Percentiles rank a stretch among this genome's conserved stretches.
Evolutionary conservation across 1,284 basidiomycete species (phyloP).

Genomic region (Singerocomus rubriflavus): DNA sequence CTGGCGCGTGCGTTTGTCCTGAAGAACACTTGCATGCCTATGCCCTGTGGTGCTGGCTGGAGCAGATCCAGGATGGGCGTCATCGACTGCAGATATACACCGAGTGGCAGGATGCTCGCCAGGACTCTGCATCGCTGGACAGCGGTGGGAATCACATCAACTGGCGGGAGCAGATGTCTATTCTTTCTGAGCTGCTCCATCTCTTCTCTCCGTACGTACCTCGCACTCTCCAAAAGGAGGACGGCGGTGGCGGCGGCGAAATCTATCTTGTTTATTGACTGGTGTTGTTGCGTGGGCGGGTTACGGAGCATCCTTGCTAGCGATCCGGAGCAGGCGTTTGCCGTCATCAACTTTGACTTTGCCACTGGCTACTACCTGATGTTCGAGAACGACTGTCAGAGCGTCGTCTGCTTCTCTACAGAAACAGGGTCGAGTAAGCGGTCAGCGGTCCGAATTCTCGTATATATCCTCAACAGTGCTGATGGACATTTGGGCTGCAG

Average conservation of each 20-base stretch:
- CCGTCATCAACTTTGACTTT: constrained; percentile 8
- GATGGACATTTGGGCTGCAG: background rate
- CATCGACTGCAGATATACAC: constrained; percentile 14
- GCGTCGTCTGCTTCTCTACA: constrained; percentile 2
- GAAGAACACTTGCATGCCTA: constrained; percentile 8
- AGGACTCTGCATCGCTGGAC: background rate
- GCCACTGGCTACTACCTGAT: constrained; percentile 11
- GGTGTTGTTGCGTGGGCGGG: background rate
- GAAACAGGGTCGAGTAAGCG: constrained; percentile 5
- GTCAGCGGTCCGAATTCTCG: background rate
- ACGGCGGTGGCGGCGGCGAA: too few species aligned
- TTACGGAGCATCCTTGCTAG: background rate
- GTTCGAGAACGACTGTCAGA: constrained; percentile 1
- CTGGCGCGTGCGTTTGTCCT: constrained; percentile 10
- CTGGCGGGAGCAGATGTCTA: constrained; percentile 12
- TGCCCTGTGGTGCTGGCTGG: constrained; percentile 14
- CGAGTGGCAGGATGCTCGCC: constrained; percentile 3
- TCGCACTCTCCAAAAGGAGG: too few species aligned
- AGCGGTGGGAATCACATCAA: constrained; percentile 14
- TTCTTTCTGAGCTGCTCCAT: constrained; percentile 7
- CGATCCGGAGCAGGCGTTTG: background rate
- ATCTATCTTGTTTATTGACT: background rate
- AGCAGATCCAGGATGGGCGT: constrained; percentile 14
- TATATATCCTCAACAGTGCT: background rate
- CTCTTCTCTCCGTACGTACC: constrained; percentile 11